Evolutionary conservation across 768 basidiomycete species (phyloP).

Genomic region (Ephemerocybe angulata): DNA sequence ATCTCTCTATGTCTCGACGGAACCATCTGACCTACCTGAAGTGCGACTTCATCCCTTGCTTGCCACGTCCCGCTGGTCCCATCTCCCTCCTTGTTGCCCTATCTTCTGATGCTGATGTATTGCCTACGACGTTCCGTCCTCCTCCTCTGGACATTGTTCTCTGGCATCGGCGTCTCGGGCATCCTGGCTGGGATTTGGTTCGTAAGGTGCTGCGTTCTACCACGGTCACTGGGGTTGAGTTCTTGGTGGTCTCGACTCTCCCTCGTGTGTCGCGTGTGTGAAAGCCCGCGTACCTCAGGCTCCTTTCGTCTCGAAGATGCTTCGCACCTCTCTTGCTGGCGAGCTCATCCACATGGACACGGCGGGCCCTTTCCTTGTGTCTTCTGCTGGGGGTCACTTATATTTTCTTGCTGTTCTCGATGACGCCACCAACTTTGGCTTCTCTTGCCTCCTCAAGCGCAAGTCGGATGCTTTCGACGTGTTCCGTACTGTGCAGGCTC

Average conservation of each 20-base stretch:
- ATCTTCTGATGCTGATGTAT: neutral
- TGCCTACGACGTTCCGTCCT: neutral
- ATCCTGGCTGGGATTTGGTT: conserved; percentile 19
- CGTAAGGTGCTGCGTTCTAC: conserved; percentile 13
- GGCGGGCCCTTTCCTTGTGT: too few species aligned
- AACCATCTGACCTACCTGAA: too few species aligned
- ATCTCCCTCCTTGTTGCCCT: neutral
- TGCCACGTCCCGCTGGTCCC: conserved; percentile 1
- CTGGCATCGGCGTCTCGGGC: conserved; percentile 26
- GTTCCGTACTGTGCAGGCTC: neutral
- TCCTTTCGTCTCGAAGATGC: conserved; percentile 3
- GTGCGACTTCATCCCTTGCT: neutral
- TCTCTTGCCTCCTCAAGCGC: conserved; percentile 5
- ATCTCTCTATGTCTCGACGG: too few species aligned
- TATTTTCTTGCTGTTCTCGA: conserved; percentile 18
- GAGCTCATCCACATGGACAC: conserved; percentile 25
- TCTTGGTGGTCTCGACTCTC: conserved; percentile 1
- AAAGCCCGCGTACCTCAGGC: conserved; percentile 20
- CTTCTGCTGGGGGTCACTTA: neutral
- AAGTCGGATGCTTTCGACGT: conserved; percentile 9
- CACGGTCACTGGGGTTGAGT: conserved; percentile 15
- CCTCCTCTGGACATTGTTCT: neutral
- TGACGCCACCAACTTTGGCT: too few species aligned
- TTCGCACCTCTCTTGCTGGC: conserved; percentile 10
- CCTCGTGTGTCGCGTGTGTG: conserved; percentile 20